Conservation (phyloP, 1,139 yeast genomes). For the Yamadazyma siamensis region DNA sequence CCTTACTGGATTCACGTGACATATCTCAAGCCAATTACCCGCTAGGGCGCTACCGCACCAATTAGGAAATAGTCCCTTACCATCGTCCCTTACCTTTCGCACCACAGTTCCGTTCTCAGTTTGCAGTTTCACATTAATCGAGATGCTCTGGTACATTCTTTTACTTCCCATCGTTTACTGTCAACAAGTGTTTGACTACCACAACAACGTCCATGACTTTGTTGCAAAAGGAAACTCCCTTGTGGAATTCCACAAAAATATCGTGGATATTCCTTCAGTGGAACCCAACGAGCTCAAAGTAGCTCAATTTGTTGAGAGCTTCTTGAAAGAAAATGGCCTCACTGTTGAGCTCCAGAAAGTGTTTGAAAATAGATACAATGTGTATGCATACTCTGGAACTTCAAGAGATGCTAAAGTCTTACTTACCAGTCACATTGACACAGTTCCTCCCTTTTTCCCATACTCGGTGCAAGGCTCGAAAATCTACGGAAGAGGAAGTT, state of each 20-base stretch:
- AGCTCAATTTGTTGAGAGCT: conserved; percentile 28
- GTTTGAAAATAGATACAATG: conserved; percentile 38
- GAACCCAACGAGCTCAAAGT: conserved; percentile 31
- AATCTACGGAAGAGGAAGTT: conserved; percentile 63
- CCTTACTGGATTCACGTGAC: too few relatives aligned
- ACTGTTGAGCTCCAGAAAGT: conserved; percentile 48
- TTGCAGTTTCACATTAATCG: too few relatives aligned
- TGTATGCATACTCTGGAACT: conserved; percentile 60
- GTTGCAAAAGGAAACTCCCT: conserved; percentile 13
- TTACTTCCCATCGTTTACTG: conserved; percentile 3
- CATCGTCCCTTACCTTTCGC: too few relatives aligned
- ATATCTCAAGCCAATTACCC: too few relatives aligned
- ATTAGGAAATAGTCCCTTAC: too few relatives aligned
- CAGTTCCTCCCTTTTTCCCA: conserved; percentile 65
- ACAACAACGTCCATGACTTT: conserved; percentile 7
- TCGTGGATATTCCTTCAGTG: conserved; percentile 35
- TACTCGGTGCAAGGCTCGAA: conserved; percentile 47
- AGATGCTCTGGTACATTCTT: conserved; percentile 3
- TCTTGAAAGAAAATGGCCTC: conserved; percentile 41
- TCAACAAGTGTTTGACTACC: conserved; percentile 3
- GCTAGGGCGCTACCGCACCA: too few relatives aligned
- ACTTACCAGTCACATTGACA: conserved; percentile 66
- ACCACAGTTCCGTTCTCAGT: too few relatives aligned
- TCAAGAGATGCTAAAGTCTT: conserved; percentile 47
- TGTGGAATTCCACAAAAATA: conserved; percentile 27